These are phyloP conservation scores for Candida alai DNA, from an alignment of 805 yeast species.

Conservation along the genomic window DNA sequence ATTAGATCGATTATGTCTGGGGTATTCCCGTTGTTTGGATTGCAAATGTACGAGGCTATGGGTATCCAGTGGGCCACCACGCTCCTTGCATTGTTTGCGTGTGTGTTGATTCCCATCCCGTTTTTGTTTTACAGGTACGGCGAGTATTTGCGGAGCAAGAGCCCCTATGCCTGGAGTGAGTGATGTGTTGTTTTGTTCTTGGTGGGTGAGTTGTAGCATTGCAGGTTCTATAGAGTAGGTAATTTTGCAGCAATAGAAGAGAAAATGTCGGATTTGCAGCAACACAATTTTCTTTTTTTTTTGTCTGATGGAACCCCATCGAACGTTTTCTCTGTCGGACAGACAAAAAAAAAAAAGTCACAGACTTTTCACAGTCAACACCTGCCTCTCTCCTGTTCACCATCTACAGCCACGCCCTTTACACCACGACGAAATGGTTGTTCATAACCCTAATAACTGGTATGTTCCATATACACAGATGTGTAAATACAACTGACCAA, in stretches of 20 bases:
- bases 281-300: not conserved
- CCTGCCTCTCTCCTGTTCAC: no score
- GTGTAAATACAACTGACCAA: no score
- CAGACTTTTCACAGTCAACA: not conserved
- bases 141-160: constrained; percentile 22
- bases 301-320: constrained; percentile 4
- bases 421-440: constrained; percentile 44
- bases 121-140: constrained; percentile 50
- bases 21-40: constrained; percentile 53
- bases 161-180: constrained; percentile 23
- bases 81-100: constrained; percentile 47
- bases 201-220: no score
- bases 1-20: constrained; percentile 53
- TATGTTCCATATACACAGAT: no score
- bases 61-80: constrained; percentile 55
- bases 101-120: constrained; percentile 53
- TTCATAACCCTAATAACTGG: constrained; percentile 71
- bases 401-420: no score
- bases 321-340: no score
- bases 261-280: not conserved
- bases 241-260: no score
- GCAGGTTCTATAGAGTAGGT: no score
- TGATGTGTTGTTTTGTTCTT: no score
- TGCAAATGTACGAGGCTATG: constrained; percentile 43
- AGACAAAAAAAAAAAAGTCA: constrained; percentile 2